Evolutionary conservation across 202 grass and related monocot genomes (phyloP).

Genomic region (Carex arenaria): DNA sequence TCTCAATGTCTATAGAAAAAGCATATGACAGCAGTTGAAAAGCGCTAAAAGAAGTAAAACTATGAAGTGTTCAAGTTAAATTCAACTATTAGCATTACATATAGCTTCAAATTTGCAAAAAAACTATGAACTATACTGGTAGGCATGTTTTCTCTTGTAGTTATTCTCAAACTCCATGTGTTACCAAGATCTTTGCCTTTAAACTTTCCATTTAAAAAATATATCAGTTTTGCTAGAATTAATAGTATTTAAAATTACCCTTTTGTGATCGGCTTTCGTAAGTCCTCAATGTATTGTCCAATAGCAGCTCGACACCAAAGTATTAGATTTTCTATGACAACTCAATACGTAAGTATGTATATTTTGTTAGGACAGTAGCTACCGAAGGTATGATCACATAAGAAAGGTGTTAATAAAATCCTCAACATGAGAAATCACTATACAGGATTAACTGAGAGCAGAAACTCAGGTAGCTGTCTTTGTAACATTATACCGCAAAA

Average conservation of each 20-base stretch:
- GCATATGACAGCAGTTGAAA: too few relatives aligned
- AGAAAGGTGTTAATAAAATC: not conserved
- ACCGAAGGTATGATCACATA: not conserved
- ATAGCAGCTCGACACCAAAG: not conserved
- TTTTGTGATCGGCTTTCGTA: not conserved
- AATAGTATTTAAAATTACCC: not conserved
- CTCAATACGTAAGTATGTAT: not conserved
- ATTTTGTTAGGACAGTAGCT: not conserved
- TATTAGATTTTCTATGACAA: not conserved
- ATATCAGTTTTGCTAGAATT: not conserved
- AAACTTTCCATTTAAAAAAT: not conserved
- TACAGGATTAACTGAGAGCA: constrained; percentile 46
- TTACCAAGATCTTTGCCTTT: not conserved
- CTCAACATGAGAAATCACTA: constrained; percentile 26
- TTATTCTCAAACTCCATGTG: not conserved
- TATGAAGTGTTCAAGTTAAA: too few relatives aligned
- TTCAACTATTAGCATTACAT: not conserved
- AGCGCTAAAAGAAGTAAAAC: too few relatives aligned
- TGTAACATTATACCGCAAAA: constrained; percentile 72
- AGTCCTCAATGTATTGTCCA: not conserved
- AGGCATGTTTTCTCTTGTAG: not conserved
- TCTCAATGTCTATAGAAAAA: too few relatives aligned
- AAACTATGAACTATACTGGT: not conserved
- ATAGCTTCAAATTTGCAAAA: not conserved
- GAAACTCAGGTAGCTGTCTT: constrained; percentile 57